Conservation (phyloP, 139 green algal genomes). For the Chlorella sp. region DNA sequence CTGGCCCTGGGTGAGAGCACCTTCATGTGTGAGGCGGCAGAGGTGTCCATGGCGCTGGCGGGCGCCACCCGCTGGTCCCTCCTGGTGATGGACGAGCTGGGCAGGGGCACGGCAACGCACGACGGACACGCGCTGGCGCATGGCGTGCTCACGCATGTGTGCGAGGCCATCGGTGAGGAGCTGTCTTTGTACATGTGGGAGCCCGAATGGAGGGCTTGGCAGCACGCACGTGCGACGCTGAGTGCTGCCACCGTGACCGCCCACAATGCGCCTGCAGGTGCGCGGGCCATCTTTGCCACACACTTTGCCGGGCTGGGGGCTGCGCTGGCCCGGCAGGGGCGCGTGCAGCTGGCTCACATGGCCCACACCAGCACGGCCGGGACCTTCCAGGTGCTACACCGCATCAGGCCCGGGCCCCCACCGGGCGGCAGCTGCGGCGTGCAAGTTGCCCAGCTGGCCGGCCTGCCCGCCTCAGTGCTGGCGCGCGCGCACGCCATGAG, state of each 20-base stretch:
- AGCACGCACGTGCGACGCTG: background rate
- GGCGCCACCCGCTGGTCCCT: constrained; percentile 50
- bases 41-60: too few relatives aligned
- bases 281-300: constrained; percentile 84
- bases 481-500: too few relatives aligned
- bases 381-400: too few relatives aligned
- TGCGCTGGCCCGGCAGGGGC: background rate
- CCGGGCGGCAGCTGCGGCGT: too few relatives aligned
- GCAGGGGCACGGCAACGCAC: constrained; percentile 32
- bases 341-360: constrained; percentile 40
- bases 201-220: background rate
- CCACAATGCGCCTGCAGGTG: background rate
- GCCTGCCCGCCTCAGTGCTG: too few relatives aligned
- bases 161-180: constrained; percentile 15
- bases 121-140: constrained; percentile 35
- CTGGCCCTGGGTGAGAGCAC: too few relatives aligned
- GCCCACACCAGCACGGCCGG: constrained; percentile 1
- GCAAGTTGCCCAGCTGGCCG: too few relatives aligned
- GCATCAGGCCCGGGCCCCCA: too few relatives aligned
- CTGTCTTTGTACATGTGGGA: background rate
- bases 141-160: constrained; percentile 16
- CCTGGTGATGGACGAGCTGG: constrained; percentile 92
- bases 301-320: constrained; percentile 83
- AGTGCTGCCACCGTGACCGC: background rate
- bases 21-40: too few relatives aligned